These are phyloP conservation scores for Solanum sejunctum DNA, from an alignment of 257 asterid genomes.

Conservation along the genomic window DNA sequence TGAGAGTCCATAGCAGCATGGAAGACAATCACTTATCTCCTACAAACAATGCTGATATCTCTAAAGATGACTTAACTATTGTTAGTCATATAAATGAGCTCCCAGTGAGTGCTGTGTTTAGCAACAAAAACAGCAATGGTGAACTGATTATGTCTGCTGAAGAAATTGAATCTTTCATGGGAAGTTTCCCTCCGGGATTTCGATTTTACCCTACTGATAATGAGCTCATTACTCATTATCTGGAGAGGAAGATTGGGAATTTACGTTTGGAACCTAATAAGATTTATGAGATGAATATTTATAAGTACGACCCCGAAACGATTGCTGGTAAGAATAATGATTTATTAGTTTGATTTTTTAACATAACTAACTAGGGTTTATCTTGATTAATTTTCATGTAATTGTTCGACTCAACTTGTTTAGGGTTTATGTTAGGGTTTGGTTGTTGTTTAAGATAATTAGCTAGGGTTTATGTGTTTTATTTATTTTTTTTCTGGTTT, in stretches of 20 bases:
- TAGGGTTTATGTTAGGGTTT: not conserved
- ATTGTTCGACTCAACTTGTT: not conserved
- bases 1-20: not conserved
- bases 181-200: slow-evolving; percentile 9
- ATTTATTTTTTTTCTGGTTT: not conserved
- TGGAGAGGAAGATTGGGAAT: slow-evolving; percentile 1
- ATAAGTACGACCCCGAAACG: not conserved
- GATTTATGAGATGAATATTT: slow-evolving; percentile 9
- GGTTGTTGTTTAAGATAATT: not conserved
- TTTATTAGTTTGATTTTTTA: not conserved
- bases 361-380: not conserved
- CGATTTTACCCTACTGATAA: slow-evolving; percentile 14
- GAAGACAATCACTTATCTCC: not conserved
- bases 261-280: not conserved
- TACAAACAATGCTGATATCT: not conserved
- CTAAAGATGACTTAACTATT: not conserved
- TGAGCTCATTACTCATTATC: slow-evolving; percentile 7
- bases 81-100: not conserved
- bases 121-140: not conserved
- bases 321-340: not conserved
- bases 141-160: not conserved
- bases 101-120: not conserved
- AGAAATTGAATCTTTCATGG: not conserved
- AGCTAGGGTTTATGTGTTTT: not conserved
- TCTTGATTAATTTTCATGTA: not conserved